Evolutionary conservation across 768 basidiomycete genomes (phyloP), one percentile per base, ranked within the genome.

Genomic region (Cyclocybe aegerita): DNA sequence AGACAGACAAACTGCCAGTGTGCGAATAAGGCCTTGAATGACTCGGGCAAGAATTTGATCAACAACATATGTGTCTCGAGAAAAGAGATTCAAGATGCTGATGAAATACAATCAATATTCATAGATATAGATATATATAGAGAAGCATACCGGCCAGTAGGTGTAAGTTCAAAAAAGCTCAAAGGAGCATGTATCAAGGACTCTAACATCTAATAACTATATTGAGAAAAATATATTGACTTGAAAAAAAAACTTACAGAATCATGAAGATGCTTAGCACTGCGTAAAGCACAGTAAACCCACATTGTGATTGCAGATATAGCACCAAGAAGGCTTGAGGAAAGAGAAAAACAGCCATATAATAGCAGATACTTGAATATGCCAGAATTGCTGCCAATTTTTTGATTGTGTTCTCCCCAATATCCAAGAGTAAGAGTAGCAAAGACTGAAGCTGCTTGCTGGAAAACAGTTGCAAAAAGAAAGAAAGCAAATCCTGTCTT

Each of bases 91-190:
- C 45, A 98, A 64, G 47, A 95, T 88, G 7, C 93, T 90, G 39
- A 3, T 35, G 31, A 31, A 35, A 40, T n/a, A 39, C 15, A 36
- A 43, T 50, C n/a, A 58, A 16, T 16, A 17, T 12, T 6, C 14
- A 49, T 29, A 42, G 11, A 34, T 23, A 41, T 15, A 23, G 14
- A 10, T 8, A 14, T 9, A 14, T 12, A 16, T 41, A 9, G 23
- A 31, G 33, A 49, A 17, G 46, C 76, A 43, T 57, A 88, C 88
- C 88, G 80, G 56, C 93, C 93, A 11, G 81, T 85, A 1, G 93
- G 95, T 0, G 93, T 97, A 47, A 78, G 69, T 66, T 97, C 95
- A 64, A 97, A 98, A 74, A 92, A 98, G 57, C 81, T 84, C 57
- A 95, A 66, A 0, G 93, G 93, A 0, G 91, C 87, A 17, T 79